phyloP scores from a whole-genome alignment of 2,329 filamentous ascomycete genomes.

The Aspergillus neotritici region DNA sequence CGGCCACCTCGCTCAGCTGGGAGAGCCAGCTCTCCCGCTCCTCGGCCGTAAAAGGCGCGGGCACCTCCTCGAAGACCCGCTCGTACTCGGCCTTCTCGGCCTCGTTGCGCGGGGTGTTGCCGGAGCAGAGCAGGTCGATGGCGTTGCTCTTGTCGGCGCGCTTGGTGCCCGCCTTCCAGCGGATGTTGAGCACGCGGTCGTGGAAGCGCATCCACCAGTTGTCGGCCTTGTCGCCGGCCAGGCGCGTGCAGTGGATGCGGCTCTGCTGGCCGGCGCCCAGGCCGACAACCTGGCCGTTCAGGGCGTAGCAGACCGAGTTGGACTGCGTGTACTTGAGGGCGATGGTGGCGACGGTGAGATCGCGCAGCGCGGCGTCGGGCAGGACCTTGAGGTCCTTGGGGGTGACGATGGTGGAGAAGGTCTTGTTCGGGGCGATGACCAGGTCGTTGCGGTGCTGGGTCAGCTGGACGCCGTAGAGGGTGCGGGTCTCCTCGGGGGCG shows the following conservation, averaged over 20 bases:
- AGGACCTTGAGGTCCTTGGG: conserved; percentile 71
- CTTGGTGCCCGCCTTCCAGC: conserved; percentile 98
- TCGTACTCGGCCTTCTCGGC: conserved; percentile 84
- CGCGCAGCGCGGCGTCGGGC: conserved; percentile 74
- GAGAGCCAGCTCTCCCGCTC: conserved; percentile 82
- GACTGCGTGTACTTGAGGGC: conserved; percentile 98
- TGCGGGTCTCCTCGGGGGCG: conserved; percentile 67
- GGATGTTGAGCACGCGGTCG: conserved; percentile 75
- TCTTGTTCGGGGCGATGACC: conserved; percentile 69
- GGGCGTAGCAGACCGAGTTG: conserved; percentile 96
- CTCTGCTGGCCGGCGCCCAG: conserved; percentile 96
- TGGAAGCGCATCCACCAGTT: conserved; percentile 99
- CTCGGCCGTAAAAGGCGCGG: conserved; percentile 70
- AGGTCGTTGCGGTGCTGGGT: conserved; percentile 91
- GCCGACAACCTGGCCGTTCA: conserved; percentile 88
- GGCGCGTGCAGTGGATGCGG: conserved; percentile 94
- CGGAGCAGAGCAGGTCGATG: conserved; percentile 90
- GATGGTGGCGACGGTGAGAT: conserved; percentile 92
- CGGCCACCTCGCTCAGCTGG: conserved; percentile 68
- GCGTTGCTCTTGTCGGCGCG: conserved; percentile 96
- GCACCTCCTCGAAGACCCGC: conserved; percentile 83
- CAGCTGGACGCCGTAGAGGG: conserved; percentile 83
- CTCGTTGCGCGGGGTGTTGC: conserved; percentile 76
- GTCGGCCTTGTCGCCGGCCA: conserved; percentile 96
- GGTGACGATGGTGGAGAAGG: conserved; percentile 79